These are phyloP conservation scores for Raddia distichophylla DNA, from an alignment of 176 grass and related monocot genomes.

Conservation along the genomic window DNA sequence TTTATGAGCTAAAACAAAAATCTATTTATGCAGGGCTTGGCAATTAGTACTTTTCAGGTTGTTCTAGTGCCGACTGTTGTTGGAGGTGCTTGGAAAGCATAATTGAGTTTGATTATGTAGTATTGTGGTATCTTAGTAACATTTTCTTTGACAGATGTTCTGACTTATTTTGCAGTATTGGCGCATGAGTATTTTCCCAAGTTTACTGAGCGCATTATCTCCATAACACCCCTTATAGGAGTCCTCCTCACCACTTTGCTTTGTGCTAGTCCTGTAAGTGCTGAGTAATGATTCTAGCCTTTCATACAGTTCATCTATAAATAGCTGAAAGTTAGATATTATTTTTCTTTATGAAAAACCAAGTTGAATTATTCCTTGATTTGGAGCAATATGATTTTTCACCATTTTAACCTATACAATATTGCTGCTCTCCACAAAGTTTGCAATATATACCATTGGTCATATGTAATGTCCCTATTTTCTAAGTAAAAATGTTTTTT, in stretches of 20 bases:
- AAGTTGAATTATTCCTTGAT: neutral
- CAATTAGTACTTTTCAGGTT: constrained; percentile 98
- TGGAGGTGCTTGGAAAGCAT: constrained; percentile 63
- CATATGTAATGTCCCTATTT: constrained; percentile 7
- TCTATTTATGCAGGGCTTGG: constrained; percentile 69
- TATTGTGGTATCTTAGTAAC: constrained; percentile 17
- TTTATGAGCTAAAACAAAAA: constrained; percentile 26
- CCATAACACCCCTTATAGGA: constrained; percentile 79
- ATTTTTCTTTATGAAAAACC: constrained; percentile 4
- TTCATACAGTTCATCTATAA: neutral
- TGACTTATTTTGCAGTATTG: constrained; percentile 66
- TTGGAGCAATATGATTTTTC: neutral
- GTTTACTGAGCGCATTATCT: constrained; percentile 76
- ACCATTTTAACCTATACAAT: constrained; percentile 18
- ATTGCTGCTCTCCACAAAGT: constrained; percentile 5
- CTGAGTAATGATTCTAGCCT: constrained; percentile 25
- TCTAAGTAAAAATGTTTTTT: constrained; percentile 19
- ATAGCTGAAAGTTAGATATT: constrained; percentile 4
- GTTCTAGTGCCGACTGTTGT: constrained; percentile 86
- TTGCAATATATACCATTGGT: constrained; percentile 11
- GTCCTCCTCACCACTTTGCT: constrained; percentile 96
- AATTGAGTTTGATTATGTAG: constrained; percentile 25
- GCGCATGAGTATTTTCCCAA: constrained; percentile 90
- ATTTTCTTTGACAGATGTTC: constrained; percentile 12
- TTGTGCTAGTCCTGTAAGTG: constrained; percentile 95